phyloP scores from a whole-genome alignment of 768 basidiomycete genomes.

The Rhodocollybia butyracea region DNA sequence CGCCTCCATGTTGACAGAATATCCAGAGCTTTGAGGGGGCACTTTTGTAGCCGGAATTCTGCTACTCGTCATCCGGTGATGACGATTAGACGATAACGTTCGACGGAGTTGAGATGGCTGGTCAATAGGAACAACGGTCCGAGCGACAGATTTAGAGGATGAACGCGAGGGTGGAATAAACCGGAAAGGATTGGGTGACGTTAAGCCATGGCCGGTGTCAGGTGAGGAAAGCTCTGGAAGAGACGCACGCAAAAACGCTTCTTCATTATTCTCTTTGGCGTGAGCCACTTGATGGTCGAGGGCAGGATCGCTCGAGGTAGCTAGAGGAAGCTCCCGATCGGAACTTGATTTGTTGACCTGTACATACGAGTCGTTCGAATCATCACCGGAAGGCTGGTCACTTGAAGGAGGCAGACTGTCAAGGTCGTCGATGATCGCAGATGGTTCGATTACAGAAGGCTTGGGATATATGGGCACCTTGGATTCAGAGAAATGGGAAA shows the following conservation, averaged over 20 bases:
- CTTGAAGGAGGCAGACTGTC: conserved; percentile 6
- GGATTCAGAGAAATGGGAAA: not conserved
- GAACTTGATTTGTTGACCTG: not conserved
- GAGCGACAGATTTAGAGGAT: not conserved
- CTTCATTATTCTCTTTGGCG: too few species aligned
- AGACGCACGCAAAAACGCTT: too few species aligned
- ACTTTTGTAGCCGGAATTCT: not conserved
- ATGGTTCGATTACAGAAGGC: not conserved
- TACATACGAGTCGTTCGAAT: not conserved
- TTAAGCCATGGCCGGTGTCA: not conserved
- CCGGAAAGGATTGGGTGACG: not conserved
- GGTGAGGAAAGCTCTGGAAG: too few species aligned
- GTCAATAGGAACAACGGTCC: not conserved
- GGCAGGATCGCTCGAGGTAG: conserved; percentile 1
- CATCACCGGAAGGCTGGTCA: not conserved
- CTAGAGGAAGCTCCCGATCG: not conserved
- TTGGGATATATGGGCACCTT: not conserved
- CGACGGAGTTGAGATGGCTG: not conserved
- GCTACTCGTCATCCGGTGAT: not conserved
- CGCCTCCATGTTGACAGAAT: not conserved
- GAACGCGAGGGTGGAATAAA: not conserved
- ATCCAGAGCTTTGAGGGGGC: not conserved
- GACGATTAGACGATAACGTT: not conserved
- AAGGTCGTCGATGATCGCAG: not conserved
- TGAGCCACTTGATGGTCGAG: not conserved